Conservation (phyloP, 257 asterid species). For the Solanum sejunctum region DNA sequence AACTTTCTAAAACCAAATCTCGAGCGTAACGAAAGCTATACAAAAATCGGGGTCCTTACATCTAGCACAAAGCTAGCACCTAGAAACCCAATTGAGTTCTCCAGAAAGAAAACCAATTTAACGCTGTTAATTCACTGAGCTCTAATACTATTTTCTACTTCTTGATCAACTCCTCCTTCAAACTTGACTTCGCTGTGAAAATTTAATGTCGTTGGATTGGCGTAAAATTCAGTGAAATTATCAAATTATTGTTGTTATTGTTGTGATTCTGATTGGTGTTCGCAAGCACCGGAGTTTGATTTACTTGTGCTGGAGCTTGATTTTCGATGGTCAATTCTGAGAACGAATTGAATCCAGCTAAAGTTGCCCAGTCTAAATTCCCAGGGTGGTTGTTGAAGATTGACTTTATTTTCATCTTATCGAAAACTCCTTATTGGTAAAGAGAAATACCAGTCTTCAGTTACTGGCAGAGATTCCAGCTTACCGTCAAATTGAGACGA, state of each 20-base stretch:
- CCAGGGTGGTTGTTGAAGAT: slow-evolving; percentile 40
- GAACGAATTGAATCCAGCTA: slow-evolving; percentile 18
- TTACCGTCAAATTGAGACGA: slow-evolving; percentile 67
- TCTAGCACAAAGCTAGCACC: slow-evolving; percentile 16
- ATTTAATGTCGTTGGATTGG: neutral
- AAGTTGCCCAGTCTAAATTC: slow-evolving; percentile 61
- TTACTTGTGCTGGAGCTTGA: too few species aligned
- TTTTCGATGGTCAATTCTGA: too few species aligned
- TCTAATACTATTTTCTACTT: slow-evolving; percentile 32
- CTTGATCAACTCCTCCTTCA: slow-evolving; percentile 22
- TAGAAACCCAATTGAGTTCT: slow-evolving; percentile 5
- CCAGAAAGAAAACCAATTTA: slow-evolving; percentile 10
- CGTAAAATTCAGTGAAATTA: neutral
- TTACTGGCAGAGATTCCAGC: slow-evolving; percentile 47
- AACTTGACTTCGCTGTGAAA: neutral
- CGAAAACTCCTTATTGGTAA: slow-evolving; percentile 18
- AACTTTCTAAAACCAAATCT: too few species aligned
- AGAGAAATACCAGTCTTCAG: slow-evolving; percentile 30
- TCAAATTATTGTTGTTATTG: neutral
- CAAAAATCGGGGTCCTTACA: too few species aligned
- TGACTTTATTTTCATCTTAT: slow-evolving; percentile 21
- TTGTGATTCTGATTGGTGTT: neutral
- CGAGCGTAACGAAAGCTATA: too few species aligned
- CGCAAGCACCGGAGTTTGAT: neutral
- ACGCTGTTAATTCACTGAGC: slow-evolving; percentile 12